Base-by-base conservation (phyloP, 371 early-diverging fungal genomes). In the Mucor saturninus region DNA sequence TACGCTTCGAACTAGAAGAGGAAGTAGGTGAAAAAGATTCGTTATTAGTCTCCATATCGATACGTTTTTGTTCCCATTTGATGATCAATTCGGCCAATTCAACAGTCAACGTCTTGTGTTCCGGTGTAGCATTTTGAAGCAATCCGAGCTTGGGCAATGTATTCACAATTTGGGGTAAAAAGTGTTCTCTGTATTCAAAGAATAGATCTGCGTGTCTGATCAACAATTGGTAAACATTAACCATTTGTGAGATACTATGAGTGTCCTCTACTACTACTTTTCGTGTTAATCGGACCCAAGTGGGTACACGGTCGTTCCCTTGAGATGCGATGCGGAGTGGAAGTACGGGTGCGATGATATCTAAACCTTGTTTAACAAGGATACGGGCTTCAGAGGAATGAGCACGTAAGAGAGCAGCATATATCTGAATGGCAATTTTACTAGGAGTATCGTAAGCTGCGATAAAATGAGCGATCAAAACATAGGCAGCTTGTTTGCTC, bases 401-500 rank as follows among this genome's bases (percentile, higher is more conserved):
- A 4, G 95, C 92, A 8, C 91, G 82, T 11, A 98, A 75, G n/a
- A 98, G 72, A 4, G 95, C 91, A 29, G 89, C 92, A 67, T 92
- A 97, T 28, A 95, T 91, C 62, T 96, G 95, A 42, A 88, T 87
- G 6, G 94, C 89, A 55, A 98, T 93, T 74, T 96, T 97, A 56
- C 88, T 78, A 7, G 98, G 96, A 3, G 96, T 94, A 39, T 96
- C 95, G 67, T 89, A 97, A 0, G 94, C 93, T 9, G 93, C 88
- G 56, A 98, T 93, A 68, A 97, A 97, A 30, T 91, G 85, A 3
- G 96, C 90, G 54, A 97, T 85, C 29, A 96, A 71, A 5, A 96
- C 97, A 71, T 96, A 97, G 2, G 98, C 94, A 1, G 98, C 91
- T 62, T 97, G 95, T 64, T 96, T 97, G 72, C 93, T 89, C 13